Evolutionary conservation across 108 stramenopile species (phyloP), one percentile per base, ranked within the genome.

Genomic region (Cafeteria roenbergensis): DNA sequence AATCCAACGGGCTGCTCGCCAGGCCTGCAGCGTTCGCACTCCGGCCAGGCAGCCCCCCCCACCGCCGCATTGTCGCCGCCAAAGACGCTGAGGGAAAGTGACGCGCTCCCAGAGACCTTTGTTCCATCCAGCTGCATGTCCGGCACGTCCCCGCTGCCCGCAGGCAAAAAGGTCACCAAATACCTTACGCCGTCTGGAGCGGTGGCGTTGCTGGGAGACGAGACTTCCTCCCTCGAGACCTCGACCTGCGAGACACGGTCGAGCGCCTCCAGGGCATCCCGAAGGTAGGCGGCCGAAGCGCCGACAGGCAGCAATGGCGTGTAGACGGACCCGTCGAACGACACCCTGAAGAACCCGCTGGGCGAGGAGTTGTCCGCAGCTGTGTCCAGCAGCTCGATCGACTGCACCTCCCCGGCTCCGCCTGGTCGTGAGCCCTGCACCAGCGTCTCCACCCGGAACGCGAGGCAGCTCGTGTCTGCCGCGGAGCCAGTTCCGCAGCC

Each of bases 401-500:
- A 75, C 65, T 85, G 85, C 24, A 77, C 66, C 69, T 83, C 82
- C 33, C 61, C 24, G 8, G 1, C 22, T 34, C 71, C 71, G 31
- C 33, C 57, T 29, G 24, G 3, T n/a, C 71, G 71, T 14, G 12
- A 1, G 31, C 71, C 71, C 27, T 29, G 32, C 26, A n/a, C 1
- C 12, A 55, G 1, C 57, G 54, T 50, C 1, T 35, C 66, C 29
- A 73, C 52, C 8, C 20, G 20, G 9, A n/a, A 3, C 8, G 9
- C n/a, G n/a, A 53, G 20, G 52, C 52, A 53, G n/a, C 2, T 22
- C 2, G 9, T 53, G 20, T 17, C 12, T 17, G 17, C 6, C 6
- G 78, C 67, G 36, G 28, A 36, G 26, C n/a, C 34, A 33, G 48
- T 53, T 29, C 37, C 12, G 22, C 71, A 33, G 1, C 55, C 55